Evolutionary conservation across 2,329 filamentous ascomycete genomes (phyloP).

Genomic region (Metarhizium robertsii): DNA sequence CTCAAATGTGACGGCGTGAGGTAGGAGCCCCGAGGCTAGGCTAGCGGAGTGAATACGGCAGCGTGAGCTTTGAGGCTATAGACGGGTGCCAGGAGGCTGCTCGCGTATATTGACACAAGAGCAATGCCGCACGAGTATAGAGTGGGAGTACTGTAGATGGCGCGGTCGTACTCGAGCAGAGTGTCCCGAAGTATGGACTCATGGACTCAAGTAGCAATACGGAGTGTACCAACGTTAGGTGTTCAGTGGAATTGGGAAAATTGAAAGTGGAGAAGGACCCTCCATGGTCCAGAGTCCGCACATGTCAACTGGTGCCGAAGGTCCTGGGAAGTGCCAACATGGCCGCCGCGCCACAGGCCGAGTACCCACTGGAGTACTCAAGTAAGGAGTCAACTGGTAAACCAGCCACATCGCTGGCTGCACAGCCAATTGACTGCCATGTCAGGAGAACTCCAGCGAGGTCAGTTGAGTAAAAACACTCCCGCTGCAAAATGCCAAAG

Average conservation of each 20-base stretch:
- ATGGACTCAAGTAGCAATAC: too few species aligned
- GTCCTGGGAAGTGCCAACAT: background rate
- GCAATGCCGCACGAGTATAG: background rate
- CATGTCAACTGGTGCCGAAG: background rate
- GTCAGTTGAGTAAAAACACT: too few species aligned
- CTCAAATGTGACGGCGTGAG: background rate
- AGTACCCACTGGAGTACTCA: too few species aligned
- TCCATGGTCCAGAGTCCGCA: background rate
- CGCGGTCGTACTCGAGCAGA: background rate
- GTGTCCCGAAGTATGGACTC: background rate
- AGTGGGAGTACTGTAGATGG: too few species aligned
- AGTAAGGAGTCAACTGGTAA: too few species aligned
- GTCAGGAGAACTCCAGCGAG: background rate
- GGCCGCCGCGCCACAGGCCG: too few species aligned
- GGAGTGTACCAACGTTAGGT: background rate
- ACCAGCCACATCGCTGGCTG: too few species aligned
- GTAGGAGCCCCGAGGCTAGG: background rate
- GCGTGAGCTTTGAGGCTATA: background rate
- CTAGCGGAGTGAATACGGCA: background rate
- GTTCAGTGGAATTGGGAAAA: background rate
- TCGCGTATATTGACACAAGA: background rate
- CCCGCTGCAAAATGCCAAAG: too few species aligned
- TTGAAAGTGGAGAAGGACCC: conserved; percentile 1
- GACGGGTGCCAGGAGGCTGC: background rate
- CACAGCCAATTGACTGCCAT: background rate